Evolutionary conservation across 2,329 filamentous ascomycete species (phyloP).

Genomic region (Coniella vitis): DNA sequence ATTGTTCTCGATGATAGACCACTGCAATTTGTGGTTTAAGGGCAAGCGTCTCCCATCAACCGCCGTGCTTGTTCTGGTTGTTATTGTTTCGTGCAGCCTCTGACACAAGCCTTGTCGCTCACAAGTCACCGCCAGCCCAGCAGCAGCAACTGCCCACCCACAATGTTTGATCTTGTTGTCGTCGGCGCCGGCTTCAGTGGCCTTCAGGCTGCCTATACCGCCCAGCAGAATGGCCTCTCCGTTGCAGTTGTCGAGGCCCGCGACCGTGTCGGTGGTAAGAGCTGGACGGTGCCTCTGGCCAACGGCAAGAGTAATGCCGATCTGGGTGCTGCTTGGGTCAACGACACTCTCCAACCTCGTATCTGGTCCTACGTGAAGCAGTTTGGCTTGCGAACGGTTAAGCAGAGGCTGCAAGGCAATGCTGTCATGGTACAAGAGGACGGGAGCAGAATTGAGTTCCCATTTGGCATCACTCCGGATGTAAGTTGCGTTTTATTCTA

Average conservation of each 20-base stretch:
- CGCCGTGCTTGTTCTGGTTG: too few species aligned
- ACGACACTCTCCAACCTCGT: conserved; percentile 43
- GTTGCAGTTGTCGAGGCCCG: conserved; percentile 42
- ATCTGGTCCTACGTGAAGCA: conserved; percentile 34
- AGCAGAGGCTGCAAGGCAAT: conserved; percentile 41
- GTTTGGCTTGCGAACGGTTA: conserved; percentile 36
- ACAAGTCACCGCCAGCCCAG: too few species aligned
- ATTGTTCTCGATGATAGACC: too few species aligned
- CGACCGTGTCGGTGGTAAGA: conserved; percentile 46
- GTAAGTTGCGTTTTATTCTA: too few species aligned
- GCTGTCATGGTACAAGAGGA: conserved; percentile 34
- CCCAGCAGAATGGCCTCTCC: conserved; percentile 30
- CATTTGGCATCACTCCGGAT: conserved; percentile 1
- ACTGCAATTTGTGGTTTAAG: too few species aligned
- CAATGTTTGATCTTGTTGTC: conserved; percentile 30
- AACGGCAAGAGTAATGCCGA: conserved; percentile 37
- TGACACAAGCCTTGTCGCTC: too few species aligned
- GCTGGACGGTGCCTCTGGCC: conserved; percentile 30
- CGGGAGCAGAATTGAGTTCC: conserved; percentile 18
- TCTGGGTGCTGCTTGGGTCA: conserved; percentile 54
- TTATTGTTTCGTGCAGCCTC: too few species aligned
- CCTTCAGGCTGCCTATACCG: conserved; percentile 28
- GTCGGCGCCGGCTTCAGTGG: conserved; percentile 39
- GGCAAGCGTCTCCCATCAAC: too few species aligned
- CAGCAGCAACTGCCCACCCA: too few species aligned